Conservation (phyloP, 192 early-diverging fungal species). For the Linnemannia hyalina region DNA sequence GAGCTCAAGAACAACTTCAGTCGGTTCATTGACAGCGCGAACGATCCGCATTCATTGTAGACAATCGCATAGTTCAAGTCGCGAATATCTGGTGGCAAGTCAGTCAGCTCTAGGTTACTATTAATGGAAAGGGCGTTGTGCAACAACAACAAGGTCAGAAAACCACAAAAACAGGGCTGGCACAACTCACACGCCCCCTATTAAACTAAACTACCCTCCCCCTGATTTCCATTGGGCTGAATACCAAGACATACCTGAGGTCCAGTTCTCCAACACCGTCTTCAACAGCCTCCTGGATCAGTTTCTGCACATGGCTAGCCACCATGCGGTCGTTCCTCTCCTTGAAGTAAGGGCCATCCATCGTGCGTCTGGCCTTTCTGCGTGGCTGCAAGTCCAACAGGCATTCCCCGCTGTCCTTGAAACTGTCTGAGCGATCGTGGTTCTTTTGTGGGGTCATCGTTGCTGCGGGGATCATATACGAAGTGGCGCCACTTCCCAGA, state of each 20-base stretch:
- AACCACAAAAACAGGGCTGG: neutral
- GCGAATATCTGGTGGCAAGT: conserved; percentile 39
- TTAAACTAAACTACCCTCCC: neutral
- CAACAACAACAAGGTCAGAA: neutral
- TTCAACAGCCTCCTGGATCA: conserved; percentile 51
- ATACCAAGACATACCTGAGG: conserved; percentile 35
- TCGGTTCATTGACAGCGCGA: conserved; percentile 41
- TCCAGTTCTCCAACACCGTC: conserved; percentile 51
- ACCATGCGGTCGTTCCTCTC: conserved; percentile 37
- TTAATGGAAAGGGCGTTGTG: neutral
- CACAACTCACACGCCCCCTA: neutral
- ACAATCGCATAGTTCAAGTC: conserved; percentile 50
- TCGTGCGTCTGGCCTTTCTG: conserved; percentile 35
- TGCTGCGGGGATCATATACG: neutral
- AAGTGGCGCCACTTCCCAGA: neutral
- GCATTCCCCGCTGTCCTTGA: conserved; percentile 17
- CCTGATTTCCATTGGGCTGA: neutral
- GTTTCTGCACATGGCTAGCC: conserved; percentile 40
- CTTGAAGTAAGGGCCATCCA: conserved; percentile 40
- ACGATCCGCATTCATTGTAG: conserved; percentile 49
- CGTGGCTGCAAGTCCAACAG: conserved; percentile 27
- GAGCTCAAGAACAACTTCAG: conserved; percentile 62
- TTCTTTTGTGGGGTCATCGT: conserved; percentile 14
- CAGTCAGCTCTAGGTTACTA: conserved; percentile 42
- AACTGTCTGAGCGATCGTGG: conserved; percentile 17